Conservation (phyloP, 1,284 basidiomycete species). For the Schizophyllum commune region DNA sequence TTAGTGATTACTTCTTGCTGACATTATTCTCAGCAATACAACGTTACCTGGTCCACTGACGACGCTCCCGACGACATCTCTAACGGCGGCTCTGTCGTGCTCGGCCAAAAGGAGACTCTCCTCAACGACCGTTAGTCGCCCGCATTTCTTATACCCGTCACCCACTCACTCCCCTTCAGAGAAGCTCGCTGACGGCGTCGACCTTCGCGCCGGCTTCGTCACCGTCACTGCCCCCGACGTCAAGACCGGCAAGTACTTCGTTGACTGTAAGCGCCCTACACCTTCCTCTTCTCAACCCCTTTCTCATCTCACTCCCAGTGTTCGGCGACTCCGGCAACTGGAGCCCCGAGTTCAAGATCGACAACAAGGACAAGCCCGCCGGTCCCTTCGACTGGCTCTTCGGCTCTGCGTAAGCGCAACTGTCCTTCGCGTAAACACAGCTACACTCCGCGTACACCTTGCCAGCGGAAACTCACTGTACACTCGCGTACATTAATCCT, state of each 20-base stretch:
- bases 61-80: slow-evolving; percentile 8
- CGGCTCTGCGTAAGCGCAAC: not conserved
- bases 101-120: slow-evolving; percentile 1
- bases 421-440: too few relatives aligned
- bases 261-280: slow-evolving; percentile 7
- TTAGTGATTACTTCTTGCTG: too few relatives aligned
- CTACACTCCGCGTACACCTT: too few relatives aligned
- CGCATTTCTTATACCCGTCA: not conserved
- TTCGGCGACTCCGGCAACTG: slow-evolving; percentile 14
- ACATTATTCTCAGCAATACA: not conserved
- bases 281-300: not conserved
- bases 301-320: slow-evolving; percentile 2
- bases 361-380: not conserved
- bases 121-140: slow-evolving; percentile 2
- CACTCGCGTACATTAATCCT: not conserved
- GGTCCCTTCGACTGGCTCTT: not conserved
- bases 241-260: not conserved
- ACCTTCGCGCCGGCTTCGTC: slow-evolving; percentile 9
- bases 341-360: slow-evolving; percentile 9
- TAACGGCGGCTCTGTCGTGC: slow-evolving; percentile 5
- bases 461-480: too few relatives aligned
- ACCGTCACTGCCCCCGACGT: slow-evolving; percentile 10
- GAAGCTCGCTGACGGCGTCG: slow-evolving; percentile 11
- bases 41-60: slow-evolving; percentile 8
- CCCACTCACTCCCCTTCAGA: not conserved